Base-by-base conservation (phyloP, 2,329 filamentous ascomycete species). In the Pyrenochaeta sp. region DNA sequence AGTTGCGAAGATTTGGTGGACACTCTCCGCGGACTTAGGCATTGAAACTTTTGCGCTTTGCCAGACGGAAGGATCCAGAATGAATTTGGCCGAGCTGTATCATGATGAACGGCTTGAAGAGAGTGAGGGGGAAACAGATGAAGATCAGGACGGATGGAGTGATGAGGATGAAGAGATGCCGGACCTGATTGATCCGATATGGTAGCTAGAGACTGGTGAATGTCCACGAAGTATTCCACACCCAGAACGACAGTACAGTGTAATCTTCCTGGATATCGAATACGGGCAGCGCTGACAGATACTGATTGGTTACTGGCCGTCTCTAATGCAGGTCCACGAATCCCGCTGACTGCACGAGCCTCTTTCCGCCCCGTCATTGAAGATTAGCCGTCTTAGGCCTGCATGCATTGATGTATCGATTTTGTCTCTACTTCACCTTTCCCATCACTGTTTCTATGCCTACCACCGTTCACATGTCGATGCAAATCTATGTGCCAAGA, bases 21-120 rank as follows among this genome's bases (percentile, higher is more conserved):
- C 12, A 9, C 17, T 63, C 4, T 46, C 49, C 2, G 18, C 12
- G 7, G 14, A 37, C 1, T 20, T 32, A 21, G 45, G 41, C 11
- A 60, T 64, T 12, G 37, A 58, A 15, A 21, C 43, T 17, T 63
- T 62, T 30, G 40, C 52, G 7, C 32, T 50, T 17, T 56, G 56
- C 39, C 49, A 62, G n/a, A 45, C 30, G 6, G 21, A 49, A 10
- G 39, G 41, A 12, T 40, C 27, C 2, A 49, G 21, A n/a, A 12
- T 43, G 10, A 62, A 47, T 7, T 20, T 66, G 18, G 50, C 35
- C 7, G 23, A 23, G 0, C 30, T 45, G 6, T 62, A 56, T 27
- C 14, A 53, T 7, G 45, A 56, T 10, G 51, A 47, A 15, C 20
- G 32, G 11, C 6, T 30, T 12, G 12, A 42, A 15, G 2, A 31